Conservation (phyloP, 73 alveolate species). For the Tetrahymena malaccensis region DNA sequence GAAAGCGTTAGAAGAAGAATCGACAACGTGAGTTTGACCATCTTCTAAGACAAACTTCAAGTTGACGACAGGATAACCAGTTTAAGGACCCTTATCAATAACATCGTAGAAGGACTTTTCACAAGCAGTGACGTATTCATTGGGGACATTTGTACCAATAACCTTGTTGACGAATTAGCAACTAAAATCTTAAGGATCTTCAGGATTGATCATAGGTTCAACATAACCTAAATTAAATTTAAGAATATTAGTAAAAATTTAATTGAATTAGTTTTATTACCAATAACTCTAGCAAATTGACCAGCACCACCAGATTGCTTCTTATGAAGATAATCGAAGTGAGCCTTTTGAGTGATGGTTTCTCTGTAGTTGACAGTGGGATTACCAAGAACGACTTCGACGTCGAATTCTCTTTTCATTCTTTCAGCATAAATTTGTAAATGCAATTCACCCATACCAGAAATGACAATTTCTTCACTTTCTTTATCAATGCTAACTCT, state of each 20-base stretch:
- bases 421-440: slow-evolving; percentile 84
- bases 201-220: slow-evolving; percentile 60
- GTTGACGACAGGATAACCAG: slow-evolving; percentile 85
- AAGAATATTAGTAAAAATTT: neutral
- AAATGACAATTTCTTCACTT: slow-evolving; percentile 85
- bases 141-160: slow-evolving; percentile 70
- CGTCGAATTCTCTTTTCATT: slow-evolving; percentile 82
- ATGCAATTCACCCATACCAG: slow-evolving; percentile 98
- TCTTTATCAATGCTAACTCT: slow-evolving; percentile 69
- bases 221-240: slow-evolving; percentile 44
- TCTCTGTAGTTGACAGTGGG: slow-evolving; percentile 96
- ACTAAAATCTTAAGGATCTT: slow-evolving; percentile 32
- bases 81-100: slow-evolving; percentile 72
- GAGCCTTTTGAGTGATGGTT: slow-evolving; percentile 51
- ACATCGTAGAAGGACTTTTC: slow-evolving; percentile 82
- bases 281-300: slow-evolving; percentile 77
- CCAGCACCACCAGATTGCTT: slow-evolving; percentile 96
- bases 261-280: neutral
- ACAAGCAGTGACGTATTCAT: slow-evolving; percentile 80
- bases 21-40: slow-evolving; percentile 90
- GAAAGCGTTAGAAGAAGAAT: slow-evolving; percentile 82
- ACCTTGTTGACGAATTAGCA: slow-evolving; percentile 47
- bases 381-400: slow-evolving; percentile 73
- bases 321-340: slow-evolving; percentile 81
- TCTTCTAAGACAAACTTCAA: slow-evolving; percentile 68